Base-by-base conservation (phyloP, 1,284 basidiomycete genomes). In the Puccinia brachypodii region DNA sequence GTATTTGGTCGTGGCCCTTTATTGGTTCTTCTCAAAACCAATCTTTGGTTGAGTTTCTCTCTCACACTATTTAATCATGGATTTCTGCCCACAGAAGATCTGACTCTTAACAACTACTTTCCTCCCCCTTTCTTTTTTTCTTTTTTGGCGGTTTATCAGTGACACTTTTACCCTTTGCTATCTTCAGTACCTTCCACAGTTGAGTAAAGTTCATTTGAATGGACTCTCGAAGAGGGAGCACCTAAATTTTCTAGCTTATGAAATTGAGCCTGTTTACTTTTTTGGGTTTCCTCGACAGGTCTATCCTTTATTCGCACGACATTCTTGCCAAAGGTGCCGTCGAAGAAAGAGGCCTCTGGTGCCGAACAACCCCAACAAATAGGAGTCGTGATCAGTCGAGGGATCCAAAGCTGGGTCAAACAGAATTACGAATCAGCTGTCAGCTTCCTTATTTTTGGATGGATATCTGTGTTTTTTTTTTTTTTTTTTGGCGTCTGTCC, bases 171-270 rank as follows among this genome's bases (percentile, higher is more conserved):
- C 86, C 86, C 9, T 87, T 85, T 60, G 84, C 86, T 53, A 86
- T 85, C 2, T 87, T 87, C 71, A 86, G 86, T 31, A 84, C 86
- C 81, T 86, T 87, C 82, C 86, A 87, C 83, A 84, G 86, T 40
- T 79, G 60, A 62, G 78, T 64, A 22, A 44, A 74, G 22, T 7
- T 47, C 50, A 4, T 83, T 86, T 40, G 85, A 84, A 38, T 86
- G 86, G 62, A 68, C 85, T 19, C 84, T 85, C 28, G 85, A 85
- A 0, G 11, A 85, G 33, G 83, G 86, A 42, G 85, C 0, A 84
- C 85, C 53, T 81, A 81, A 14, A 83, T 84, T n/a, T 28, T 85
- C 85, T 16, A 82, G 83, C 6, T 72, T 84, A 2, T 25, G 16
- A n/a, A 40, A 40, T 66, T 40, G 36, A 40, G 2, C 19, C 8